Evolutionary conservation across 257 asterid species (phyloP).

Genomic region (Solanum pinnatisectum): DNA sequence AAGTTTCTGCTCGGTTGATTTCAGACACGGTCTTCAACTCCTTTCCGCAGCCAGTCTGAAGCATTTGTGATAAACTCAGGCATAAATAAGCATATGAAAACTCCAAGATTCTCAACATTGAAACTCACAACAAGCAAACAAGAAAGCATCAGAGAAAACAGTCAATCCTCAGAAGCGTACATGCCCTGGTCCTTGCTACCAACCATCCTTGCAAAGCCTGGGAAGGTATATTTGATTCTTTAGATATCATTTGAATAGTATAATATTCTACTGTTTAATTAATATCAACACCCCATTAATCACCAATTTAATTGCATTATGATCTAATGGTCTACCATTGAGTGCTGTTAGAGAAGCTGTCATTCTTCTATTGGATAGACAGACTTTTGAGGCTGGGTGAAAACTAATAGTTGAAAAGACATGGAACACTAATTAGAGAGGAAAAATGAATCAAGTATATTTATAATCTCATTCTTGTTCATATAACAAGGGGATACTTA

Average conservation of each 20-base stretch:
- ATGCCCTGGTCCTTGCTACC: constrained; percentile 69
- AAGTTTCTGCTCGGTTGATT: background rate
- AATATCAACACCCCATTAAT: background rate
- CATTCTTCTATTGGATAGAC: background rate
- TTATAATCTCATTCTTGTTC: background rate
- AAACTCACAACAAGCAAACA: constrained; percentile 40
- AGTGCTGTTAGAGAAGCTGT: background rate
- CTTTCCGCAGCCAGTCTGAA: constrained; percentile 28
- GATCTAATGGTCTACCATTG: background rate
- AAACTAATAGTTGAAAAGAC: background rate
- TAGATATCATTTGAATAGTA: background rate
- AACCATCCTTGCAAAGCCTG: constrained; percentile 50
- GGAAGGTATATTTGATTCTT: constrained; percentile 38
- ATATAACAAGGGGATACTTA: constrained; percentile 40
- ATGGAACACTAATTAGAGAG: background rate
- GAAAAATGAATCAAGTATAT: background rate
- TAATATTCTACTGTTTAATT: background rate
- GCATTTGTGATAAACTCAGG: constrained; percentile 15
- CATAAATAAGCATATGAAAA: constrained; percentile 8
- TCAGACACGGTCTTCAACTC: constrained; percentile 46
- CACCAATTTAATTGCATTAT: background rate
- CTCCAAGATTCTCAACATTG: constrained; percentile 18
- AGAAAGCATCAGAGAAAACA: constrained; percentile 26
- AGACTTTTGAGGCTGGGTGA: background rate
- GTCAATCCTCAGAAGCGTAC: constrained; percentile 29